These are phyloP conservation scores for Petunia axillaris DNA, from an alignment of 257 asterid species.

Conservation along the genomic window DNA sequence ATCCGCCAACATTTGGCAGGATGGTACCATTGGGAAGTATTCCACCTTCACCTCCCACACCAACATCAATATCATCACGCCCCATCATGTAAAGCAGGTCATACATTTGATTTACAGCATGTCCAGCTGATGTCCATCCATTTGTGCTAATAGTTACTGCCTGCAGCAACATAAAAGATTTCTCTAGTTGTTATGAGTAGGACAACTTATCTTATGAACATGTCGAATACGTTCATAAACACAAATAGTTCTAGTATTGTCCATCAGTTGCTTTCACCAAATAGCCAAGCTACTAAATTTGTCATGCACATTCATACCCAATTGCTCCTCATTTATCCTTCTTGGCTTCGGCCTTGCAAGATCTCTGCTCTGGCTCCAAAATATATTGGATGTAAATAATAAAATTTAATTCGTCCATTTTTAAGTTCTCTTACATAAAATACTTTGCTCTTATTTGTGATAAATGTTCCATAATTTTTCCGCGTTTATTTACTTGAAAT, in stretches of 20 bases:
- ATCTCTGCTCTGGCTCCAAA: too few relatives aligned
- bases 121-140: constrained; percentile 80
- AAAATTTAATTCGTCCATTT: too few relatives aligned
- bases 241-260: neutral
- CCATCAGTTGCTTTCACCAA: too few relatives aligned
- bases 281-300: too few relatives aligned
- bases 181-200: neutral
- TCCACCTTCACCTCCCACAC: constrained; percentile 93
- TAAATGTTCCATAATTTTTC: too few relatives aligned
- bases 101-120: constrained; percentile 75
- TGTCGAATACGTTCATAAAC: neutral
- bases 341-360: too few relatives aligned
- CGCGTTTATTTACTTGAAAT: too few relatives aligned
- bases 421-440: too few relatives aligned
- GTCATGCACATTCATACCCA: too few relatives aligned
- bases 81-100: constrained; percentile 95
- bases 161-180: constrained; percentile 42
- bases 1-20: constrained; percentile 77
- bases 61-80: constrained; percentile 79
- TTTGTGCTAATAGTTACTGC: constrained; percentile 74
- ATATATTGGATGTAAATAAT: too few relatives aligned
- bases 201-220: neutral
- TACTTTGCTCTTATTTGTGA: too few relatives aligned
- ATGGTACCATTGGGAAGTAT: constrained; percentile 75
- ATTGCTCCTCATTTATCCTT: too few relatives aligned